Base-by-base conservation (phyloP, 768 basidiomycete species). In the Lactarius evosmus region DNA sequence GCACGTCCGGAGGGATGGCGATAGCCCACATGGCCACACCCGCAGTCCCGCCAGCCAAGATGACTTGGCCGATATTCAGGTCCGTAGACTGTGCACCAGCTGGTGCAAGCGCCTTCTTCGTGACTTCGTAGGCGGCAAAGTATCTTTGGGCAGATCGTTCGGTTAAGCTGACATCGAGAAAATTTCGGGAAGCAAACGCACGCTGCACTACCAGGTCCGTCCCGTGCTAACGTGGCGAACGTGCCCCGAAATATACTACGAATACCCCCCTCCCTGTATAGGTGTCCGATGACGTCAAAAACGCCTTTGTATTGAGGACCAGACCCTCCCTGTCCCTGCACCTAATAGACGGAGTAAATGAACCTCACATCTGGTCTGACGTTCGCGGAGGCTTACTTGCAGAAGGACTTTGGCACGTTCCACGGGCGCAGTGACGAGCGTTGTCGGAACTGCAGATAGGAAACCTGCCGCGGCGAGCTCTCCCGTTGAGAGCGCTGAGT, bases 21-120 rank as follows among this genome's bases (percentile, higher is more conserved):
- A 98, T 81, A 19, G 91, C 80, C 97, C 97, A 99, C 97, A 99
- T 98, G 40, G 95, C 95, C 5, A 98, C 84, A 69, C 97, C 97
- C 1, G 97, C 97, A 44, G 85, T 87, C 58, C 95, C 97, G 68
- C 97, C 97, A 57, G 96, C 94, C 60, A 95, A 63, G 68, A 98
- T 89, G 70, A 98, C 84, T 19, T 91, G 89, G 34, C 90, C 82
- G 30, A 99, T 80, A 70, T 93, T 90, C 62, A 98, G 81, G 55
- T 93, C 87, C 40, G 85, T 81, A 2, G 91, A 82, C n/a, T 88
- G 87, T 19, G 90, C 79, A 34, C 91, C 91, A 44, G 82, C 83
- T 7, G 94, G 92, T 14, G 89, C 93, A 66, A 99, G 76, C 2
- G 83, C 77, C 72, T 89, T 91, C 77, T 99, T 99, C 44, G 91